Conservation (phyloP, 2,329 filamentous ascomycete genomes). For the Pseudophaeomoniella oleicola region DNA sequence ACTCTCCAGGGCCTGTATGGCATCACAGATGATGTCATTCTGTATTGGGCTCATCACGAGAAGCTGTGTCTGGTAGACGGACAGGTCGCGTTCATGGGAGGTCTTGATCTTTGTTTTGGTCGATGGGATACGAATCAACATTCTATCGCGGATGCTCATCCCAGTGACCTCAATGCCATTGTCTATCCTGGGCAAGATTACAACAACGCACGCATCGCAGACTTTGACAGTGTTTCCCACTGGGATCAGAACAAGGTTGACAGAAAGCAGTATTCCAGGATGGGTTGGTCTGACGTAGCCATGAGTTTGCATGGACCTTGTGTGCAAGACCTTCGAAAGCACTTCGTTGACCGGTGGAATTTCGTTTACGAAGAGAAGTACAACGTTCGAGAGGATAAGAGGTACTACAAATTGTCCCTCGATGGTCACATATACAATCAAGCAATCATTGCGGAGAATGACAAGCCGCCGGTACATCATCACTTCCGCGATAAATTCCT, state of each 20-base stretch:
- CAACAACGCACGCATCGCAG: constrained; percentile 73
- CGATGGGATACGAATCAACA: constrained; percentile 83
- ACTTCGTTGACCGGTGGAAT: constrained; percentile 84
- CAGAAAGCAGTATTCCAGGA: constrained; percentile 61
- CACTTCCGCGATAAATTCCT: constrained; percentile 16
- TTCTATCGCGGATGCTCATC: constrained; percentile 71
- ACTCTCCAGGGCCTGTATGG: constrained; percentile 69
- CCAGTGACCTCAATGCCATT: constrained; percentile 57
- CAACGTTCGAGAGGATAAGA: constrained; percentile 34
- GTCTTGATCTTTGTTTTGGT: constrained; percentile 75
- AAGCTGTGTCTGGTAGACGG: constrained; percentile 76
- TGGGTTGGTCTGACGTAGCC: constrained; percentile 86
- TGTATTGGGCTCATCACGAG: constrained; percentile 91
- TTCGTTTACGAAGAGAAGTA: constrained; percentile 82
- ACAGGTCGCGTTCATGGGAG: constrained; percentile 77
- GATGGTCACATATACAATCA: constrained; percentile 13
- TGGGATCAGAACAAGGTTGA: constrained; percentile 82
- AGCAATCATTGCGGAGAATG: neutral
- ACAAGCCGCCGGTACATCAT: constrained; percentile 7
- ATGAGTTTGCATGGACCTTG: constrained; percentile 62
- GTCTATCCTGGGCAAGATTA: constrained; percentile 85
- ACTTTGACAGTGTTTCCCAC: constrained; percentile 62
- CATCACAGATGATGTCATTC: constrained; percentile 61
- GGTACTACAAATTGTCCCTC: constrained; percentile 28
- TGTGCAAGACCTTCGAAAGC: constrained; percentile 57